Evolutionary conservation across 345 rosid genomes (phyloP).

Genomic region (Aquilaria malaccensis): DNA sequence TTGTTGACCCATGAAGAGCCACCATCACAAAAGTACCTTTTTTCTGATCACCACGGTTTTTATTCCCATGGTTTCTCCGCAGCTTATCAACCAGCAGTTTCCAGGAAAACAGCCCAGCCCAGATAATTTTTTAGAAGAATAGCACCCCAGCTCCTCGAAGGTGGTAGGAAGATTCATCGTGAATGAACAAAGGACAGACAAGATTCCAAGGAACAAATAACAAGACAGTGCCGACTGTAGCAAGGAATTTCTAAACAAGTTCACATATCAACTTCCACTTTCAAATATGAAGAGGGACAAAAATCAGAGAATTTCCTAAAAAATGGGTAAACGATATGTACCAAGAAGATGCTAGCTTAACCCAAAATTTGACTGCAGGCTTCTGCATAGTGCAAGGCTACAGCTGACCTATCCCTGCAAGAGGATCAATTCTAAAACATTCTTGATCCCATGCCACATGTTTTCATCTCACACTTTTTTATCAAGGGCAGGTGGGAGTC

Average conservation of each 20-base stretch:
- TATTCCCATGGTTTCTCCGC: neutral
- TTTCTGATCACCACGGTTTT: no score
- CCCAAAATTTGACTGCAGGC: slow-evolving; percentile 20
- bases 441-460: neutral
- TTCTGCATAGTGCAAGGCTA: neutral
- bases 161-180: neutral
- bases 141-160: no score
- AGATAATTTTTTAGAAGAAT: no score
- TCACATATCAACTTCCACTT: no score
- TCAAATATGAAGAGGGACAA: neutral
- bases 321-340: neutral
- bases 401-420: neutral
- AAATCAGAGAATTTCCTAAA: neutral
- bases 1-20: no score
- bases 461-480: slow-evolving; percentile 9
- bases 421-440: slow-evolving; percentile 6
- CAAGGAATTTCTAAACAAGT: no score
- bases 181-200: slow-evolving; percentile 4
- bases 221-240: no score
- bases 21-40: no score
- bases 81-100: slow-evolving; percentile 11
- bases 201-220: no score
- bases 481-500: neutral
- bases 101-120: neutral
- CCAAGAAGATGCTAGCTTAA: slow-evolving; percentile 14